phyloP scores from a whole-genome alignment of 148 eudicot species.

The Diospyros lotus region DNA sequence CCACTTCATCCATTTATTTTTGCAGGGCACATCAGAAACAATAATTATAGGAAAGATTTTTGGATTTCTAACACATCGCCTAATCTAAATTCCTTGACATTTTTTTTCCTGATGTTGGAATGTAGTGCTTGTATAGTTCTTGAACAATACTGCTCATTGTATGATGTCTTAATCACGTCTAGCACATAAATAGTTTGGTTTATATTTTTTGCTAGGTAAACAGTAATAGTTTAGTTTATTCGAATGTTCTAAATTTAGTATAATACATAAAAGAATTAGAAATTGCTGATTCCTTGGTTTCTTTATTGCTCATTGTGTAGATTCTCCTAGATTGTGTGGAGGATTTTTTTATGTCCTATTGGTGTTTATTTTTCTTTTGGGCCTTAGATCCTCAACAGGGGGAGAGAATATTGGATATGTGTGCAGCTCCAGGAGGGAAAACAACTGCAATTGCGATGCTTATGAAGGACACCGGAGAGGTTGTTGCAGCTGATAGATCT shows the following conservation, averaged over 20 bases:
- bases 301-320: conserved; percentile 1
- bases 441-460: conserved; percentile 96
- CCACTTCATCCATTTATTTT: too few relatives aligned
- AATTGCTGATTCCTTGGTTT: not conserved
- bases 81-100: not conserved
- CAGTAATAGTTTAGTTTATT: not conserved
- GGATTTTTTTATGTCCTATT: not conserved
- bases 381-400: conserved; percentile 73
- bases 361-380: not conserved
- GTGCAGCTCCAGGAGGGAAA: conserved; percentile 97
- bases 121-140: not conserved
- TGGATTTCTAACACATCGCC: too few relatives aligned
- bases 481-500: conserved; percentile 85
- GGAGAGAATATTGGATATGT: conserved; percentile 85
- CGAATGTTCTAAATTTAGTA: not conserved
- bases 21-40: too few relatives aligned
- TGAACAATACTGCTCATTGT: not conserved
- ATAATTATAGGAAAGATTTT: too few relatives aligned
- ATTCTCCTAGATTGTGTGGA: not conserved
- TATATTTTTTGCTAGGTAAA: too few relatives aligned
- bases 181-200: too few relatives aligned
- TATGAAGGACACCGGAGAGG: conserved; percentile 83
- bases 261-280: not conserved
- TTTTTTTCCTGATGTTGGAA: not conserved
- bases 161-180: not conserved